These are phyloP conservation scores for Atalantia buxifolia DNA, from an alignment of 345 rosid genomes.

Conservation along the genomic window DNA sequence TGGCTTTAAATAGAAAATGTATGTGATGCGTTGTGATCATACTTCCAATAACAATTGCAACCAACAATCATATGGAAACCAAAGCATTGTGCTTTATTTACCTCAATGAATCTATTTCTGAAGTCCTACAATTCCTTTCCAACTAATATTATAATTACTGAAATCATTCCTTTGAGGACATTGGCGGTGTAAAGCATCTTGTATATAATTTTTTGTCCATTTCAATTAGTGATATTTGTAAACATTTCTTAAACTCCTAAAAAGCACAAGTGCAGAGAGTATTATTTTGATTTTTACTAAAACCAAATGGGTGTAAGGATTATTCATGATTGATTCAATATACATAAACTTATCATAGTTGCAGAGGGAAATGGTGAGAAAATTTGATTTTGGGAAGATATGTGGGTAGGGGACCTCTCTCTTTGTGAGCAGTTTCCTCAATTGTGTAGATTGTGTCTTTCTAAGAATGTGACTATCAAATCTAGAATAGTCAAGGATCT, in stretches of 20 bases:
- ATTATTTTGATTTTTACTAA: neutral
- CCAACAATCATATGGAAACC: neutral
- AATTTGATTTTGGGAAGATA: too few species aligned
- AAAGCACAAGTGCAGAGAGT: neutral
- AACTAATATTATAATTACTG: neutral
- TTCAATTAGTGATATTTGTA: neutral
- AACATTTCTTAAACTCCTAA: neutral
- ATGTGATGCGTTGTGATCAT: neutral
- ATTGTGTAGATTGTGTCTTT: too few species aligned
- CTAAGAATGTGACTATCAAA: too few species aligned
- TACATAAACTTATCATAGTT: neutral
- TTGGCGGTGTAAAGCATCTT: neutral
- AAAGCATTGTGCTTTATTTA: neutral
- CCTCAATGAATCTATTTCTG: neutral
- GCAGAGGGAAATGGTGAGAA: too few species aligned
- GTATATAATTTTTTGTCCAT: neutral
- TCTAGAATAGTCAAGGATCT: too few species aligned
- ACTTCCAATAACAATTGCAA: neutral
- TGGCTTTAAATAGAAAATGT: neutral
- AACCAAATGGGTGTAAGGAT: neutral
- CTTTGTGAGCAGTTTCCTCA: too few species aligned
- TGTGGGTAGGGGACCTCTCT: too few species aligned
- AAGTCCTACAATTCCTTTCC: neutral
- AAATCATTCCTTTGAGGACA: neutral
- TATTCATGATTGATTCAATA: neutral